Evolutionary conservation across 495 filamentous ascomycete species (phyloP), one percentile per base, ranked within the genome.

Genomic region (Lasiosphaeria ovina): DNA sequence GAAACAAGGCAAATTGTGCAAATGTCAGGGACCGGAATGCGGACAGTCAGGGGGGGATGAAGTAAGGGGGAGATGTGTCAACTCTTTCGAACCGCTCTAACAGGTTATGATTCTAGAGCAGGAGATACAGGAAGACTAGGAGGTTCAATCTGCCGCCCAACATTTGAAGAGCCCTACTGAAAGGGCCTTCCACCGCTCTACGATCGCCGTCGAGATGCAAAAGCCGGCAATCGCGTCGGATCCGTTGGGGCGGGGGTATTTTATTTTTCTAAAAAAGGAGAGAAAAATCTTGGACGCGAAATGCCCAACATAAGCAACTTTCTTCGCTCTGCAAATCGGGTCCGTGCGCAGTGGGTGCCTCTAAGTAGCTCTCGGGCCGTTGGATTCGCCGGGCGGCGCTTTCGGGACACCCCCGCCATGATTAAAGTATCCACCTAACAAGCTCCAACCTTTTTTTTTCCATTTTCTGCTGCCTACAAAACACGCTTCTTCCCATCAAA

Each of bases 61-160:
- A 36, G n/a, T 32, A 44, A 40, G 10, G 44, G 3, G 50, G 50
- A 35, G 17, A 33, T 57, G 77, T 81, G 73, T 78, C 78, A 64
- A 74, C 69, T 35, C 73, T 70, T 80, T 80, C 90, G 90, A 93
- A 85, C 90, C 85, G 84, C 89, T 83, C 84, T 81, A 83, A 92
- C 89, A 92, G 72, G 78, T 82, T 74, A 31, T 80, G 77, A 82
- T 86, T 89, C 90, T 82, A 91, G 86, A 90, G 91, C 87, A 92
- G 91, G 84, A 96, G 91, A 96, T 96, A 96, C 91, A 87, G 89
- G 88, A 86, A 84, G 88, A 85, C 69, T 24, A 69, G 24, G 68
- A 66, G 66, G 40, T 69, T 87, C 77, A 65, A 74, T 93, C 88
- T 93, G 67, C 84, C 89, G 86, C 84, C 80, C 81, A 78, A 79